Conservation (phyloP, 768 basidiomycete species). For the Fomitopsis pulvina region DNA sequence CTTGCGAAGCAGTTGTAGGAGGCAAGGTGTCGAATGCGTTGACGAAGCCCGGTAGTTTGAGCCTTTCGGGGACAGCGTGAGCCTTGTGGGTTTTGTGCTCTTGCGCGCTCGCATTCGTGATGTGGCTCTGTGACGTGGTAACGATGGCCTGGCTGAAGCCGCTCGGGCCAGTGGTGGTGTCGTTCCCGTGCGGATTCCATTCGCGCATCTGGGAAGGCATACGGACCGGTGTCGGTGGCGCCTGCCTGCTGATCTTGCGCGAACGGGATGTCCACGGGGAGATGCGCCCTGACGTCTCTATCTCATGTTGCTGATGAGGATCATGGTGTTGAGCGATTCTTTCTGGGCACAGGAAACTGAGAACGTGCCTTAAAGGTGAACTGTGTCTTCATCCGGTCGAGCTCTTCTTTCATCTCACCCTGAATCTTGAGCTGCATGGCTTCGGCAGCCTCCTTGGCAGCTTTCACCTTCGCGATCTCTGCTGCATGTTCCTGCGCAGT, state of each 20-base stretch:
- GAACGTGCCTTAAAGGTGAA: constrained; percentile 57
- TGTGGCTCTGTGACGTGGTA: neutral
- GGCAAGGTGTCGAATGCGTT: constrained; percentile 17
- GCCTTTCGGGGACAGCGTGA: constrained; percentile 13
- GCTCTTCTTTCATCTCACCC: constrained; percentile 58
- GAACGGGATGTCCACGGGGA: constrained; percentile 39
- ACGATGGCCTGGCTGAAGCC: constrained; percentile 23
- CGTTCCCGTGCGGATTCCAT: constrained; percentile 23
- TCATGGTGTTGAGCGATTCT: neutral
- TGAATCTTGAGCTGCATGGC: constrained; percentile 47
- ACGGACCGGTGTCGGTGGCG: constrained; percentile 34
- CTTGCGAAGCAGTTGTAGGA: constrained; percentile 8
- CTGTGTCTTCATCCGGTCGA: constrained; percentile 65
- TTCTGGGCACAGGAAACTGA: neutral
- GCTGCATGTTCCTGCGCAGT: constrained; percentile 50
- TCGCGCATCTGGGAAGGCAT: constrained; percentile 34
- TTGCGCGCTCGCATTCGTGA: neutral
- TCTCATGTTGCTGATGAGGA: constrained; percentile 71
- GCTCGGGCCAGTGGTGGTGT: constrained; percentile 21
- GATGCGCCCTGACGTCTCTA: constrained; percentile 51
- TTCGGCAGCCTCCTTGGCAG: constrained; percentile 57
- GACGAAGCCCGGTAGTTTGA: constrained; percentile 22
- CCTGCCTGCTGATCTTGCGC: constrained; percentile 31
- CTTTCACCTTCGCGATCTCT: constrained; percentile 49
- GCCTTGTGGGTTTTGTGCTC: neutral